A percentile compares a stretch with the other conserved stretches of the same genome.
Evolutionary conservation across 495 filamentous ascomycete species (phyloP).

Genomic region (Geopyxis carbonaria): DNA sequence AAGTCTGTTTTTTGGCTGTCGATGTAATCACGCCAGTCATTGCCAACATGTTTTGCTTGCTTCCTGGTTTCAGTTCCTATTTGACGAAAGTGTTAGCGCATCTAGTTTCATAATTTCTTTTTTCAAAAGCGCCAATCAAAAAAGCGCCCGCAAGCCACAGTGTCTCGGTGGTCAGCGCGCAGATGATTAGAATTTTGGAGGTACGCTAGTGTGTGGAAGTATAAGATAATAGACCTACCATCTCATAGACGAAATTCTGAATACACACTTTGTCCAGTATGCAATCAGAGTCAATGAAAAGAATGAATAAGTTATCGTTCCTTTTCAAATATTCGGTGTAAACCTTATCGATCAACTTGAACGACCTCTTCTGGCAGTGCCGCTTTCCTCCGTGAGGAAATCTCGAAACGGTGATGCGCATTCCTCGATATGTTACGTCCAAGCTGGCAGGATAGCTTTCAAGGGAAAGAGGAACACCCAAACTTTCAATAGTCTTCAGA

Average conservation of each 20-base stretch:
- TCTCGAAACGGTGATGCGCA: conserved; percentile 76
- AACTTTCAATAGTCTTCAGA: conserved; percentile 68
- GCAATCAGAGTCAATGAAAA: conserved; percentile 98
- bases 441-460: conserved; percentile 76
- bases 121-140: no score
- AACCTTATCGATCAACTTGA: conserved; percentile 85
- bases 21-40: conserved; percentile 98
- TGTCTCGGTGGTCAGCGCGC: no score
- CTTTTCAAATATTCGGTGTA: conserved; percentile 76
- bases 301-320: conserved; percentile 84
- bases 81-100: no score
- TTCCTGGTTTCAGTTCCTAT: conserved; percentile 76
- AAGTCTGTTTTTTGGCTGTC: conserved; percentile 71
- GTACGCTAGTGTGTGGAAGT: conserved; percentile 1
- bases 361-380: conserved; percentile 84
- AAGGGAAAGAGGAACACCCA: conserved; percentile 65
- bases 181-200: background rate
- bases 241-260: conserved; percentile 97
- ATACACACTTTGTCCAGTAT: conserved; percentile 84
- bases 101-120: no score
- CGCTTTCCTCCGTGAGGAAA: conserved; percentile 91
- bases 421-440: conserved; percentile 67
- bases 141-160: no score
- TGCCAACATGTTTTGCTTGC: conserved; percentile 82
- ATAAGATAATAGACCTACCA: conserved; percentile 32